phyloP scores from a whole-genome alignment of 2,329 filamentous ascomycete species.

The Cryphonectria parasitica region DNA sequence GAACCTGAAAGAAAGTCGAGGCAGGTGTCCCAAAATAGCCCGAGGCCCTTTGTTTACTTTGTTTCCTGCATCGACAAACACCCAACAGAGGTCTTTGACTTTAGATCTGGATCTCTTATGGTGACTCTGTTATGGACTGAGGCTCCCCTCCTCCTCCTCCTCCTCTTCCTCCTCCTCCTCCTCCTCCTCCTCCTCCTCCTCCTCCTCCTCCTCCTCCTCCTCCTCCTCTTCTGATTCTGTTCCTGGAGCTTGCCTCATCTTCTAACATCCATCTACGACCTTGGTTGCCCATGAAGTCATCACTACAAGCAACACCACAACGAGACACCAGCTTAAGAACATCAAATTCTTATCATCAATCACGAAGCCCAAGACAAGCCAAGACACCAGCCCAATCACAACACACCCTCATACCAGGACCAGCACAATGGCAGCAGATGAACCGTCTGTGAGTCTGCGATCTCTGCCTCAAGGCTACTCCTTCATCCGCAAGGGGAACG shows the following conservation, averaged over 20 bases:
- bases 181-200: too few relatives aligned
- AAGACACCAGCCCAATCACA: neutral
- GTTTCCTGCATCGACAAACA: neutral
- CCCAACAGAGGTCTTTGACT: neutral
- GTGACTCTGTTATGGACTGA: neutral
- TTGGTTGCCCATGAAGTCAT: neutral
- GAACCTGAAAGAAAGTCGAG: neutral
- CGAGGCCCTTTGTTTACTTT: neutral
- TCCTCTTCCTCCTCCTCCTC: too few relatives aligned
- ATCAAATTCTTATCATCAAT: neutral
- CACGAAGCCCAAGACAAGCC: neutral
- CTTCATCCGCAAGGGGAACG: conserved; percentile 48
- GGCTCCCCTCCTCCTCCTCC: neutral
- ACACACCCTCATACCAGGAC: neutral
- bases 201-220: too few relatives aligned
- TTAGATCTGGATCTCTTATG: neutral
- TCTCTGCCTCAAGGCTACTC: conserved; percentile 45
- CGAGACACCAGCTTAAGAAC: neutral
- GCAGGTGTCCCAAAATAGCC: neutral
- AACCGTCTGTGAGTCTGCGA: conserved; percentile 19
- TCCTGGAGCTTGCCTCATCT: neutral
- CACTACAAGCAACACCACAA: neutral
- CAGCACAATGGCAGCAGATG: conserved; percentile 14
- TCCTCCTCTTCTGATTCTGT: neutral
- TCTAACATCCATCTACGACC: neutral